phyloP scores from a whole-genome alignment of 768 basidiomycete species.

The Boletellus ananiceps region DNA sequence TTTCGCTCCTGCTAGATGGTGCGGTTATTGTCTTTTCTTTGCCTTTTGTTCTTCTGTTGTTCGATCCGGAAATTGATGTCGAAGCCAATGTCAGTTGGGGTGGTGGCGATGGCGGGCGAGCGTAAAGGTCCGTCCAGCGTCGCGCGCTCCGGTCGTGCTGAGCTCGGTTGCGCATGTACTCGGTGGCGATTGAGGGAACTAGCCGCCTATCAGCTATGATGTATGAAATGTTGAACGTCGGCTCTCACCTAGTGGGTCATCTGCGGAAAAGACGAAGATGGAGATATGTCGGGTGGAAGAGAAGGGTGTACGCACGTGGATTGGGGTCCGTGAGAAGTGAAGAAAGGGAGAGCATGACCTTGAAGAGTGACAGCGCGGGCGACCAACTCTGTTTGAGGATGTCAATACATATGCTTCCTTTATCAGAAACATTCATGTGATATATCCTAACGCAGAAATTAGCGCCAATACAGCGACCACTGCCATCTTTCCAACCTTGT shows the following conservation, averaged over 20 bases:
- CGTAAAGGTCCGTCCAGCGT: slow-evolving; percentile 73
- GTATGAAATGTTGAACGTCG: neutral
- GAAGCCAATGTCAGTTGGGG: slow-evolving; percentile 11
- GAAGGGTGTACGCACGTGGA: slow-evolving; percentile 55
- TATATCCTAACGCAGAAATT: slow-evolving; percentile 55
- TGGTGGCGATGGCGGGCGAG: slow-evolving; percentile 39
- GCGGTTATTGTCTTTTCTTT: slow-evolving; percentile 29
- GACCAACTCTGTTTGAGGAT: slow-evolving; percentile 95
- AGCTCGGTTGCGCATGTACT: slow-evolving; percentile 60
- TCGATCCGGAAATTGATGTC: slow-evolving; percentile 4
- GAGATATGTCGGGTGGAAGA: neutral
- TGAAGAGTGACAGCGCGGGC: slow-evolving; percentile 88
- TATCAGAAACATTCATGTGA: slow-evolving; percentile 85
- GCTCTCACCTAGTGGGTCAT: slow-evolving; percentile 63
- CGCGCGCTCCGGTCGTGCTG: slow-evolving; percentile 75
- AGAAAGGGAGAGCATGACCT: slow-evolving; percentile 90
- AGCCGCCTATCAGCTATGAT: neutral
- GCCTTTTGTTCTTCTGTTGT: slow-evolving; percentile 30
- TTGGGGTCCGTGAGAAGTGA: slow-evolving; percentile 93
- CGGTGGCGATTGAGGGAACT: slow-evolving; percentile 71
- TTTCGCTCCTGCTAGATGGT: slow-evolving; percentile 7
- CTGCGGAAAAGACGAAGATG: slow-evolving; percentile 32
- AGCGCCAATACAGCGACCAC: neutral
- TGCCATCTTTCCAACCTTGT: slow-evolving; percentile 47
- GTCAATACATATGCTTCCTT: slow-evolving; percentile 79